These are phyloP conservation scores for Morella rubra DNA, from an alignment of 306 rosid genomes.

Conservation along the genomic window DNA sequence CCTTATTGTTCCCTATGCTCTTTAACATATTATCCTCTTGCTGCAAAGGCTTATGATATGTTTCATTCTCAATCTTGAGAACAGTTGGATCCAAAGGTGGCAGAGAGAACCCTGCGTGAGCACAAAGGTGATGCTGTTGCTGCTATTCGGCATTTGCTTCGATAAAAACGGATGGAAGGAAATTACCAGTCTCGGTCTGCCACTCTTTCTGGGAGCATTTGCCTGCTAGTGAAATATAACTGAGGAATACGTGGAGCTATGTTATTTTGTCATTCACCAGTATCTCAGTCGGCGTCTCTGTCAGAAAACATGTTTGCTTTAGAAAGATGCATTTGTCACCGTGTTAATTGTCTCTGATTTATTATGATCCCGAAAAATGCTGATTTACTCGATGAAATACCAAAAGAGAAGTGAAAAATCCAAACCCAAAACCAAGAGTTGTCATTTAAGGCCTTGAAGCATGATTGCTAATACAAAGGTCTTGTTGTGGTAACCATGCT, in stretches of 20 bases:
- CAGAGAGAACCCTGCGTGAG: conserved; percentile 92
- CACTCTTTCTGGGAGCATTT: not conserved
- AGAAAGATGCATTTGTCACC: not conserved
- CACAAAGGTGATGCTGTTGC: conserved; percentile 98
- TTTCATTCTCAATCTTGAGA: conserved; percentile 7
- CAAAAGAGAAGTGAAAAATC: not conserved
- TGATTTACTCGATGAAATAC: not conserved
- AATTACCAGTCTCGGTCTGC: not conserved
- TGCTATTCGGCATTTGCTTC: conserved; percentile 83
- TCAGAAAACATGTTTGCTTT: not conserved
- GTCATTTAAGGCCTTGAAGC: not conserved
- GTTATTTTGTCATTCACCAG: not conserved
- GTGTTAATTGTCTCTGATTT: not conserved
- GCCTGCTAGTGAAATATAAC: not conserved
- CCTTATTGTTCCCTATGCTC: not conserved
- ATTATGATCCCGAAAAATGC: not conserved
- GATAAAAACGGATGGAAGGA: conserved; percentile 16
- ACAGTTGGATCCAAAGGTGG: conserved; percentile 88
- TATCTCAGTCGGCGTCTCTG: not conserved
- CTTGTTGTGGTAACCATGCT: not conserved
- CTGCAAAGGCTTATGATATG: conserved; percentile 5
- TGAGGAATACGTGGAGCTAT: not conserved
- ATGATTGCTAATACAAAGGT: not conserved
- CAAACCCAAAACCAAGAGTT: not conserved
- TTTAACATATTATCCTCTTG: not conserved